phyloP scores from a whole-genome alignment of 805 yeast species.

The Candida pini region DNA sequence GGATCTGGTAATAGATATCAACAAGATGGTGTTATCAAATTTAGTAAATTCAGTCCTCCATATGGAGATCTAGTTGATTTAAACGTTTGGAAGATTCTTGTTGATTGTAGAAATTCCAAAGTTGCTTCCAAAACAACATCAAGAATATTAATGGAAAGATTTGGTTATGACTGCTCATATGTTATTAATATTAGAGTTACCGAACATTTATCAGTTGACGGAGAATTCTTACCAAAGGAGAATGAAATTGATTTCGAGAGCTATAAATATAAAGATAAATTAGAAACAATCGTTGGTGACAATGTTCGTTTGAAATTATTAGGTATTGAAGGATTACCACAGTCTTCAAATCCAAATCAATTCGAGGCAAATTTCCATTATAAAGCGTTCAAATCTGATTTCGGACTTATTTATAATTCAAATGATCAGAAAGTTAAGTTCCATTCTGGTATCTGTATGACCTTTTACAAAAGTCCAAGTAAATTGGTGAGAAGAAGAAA shows the following conservation, averaged over 20 bases:
- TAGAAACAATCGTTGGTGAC: slow-evolving; percentile 34
- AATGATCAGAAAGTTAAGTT: slow-evolving; percentile 28
- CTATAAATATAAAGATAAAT: slow-evolving; percentile 33
- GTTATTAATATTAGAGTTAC: slow-evolving; percentile 47
- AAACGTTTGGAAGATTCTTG: slow-evolving; percentile 32
- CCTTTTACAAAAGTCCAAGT: slow-evolving; percentile 40
- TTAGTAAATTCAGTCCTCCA: slow-evolving; percentile 28
- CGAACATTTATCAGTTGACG: slow-evolving; percentile 37
- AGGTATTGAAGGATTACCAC: slow-evolving; percentile 35
- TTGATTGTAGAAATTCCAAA: slow-evolving; percentile 35
- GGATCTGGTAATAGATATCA: slow-evolving; percentile 61
- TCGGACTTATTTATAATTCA: slow-evolving; percentile 41
- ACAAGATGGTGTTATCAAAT: slow-evolving; percentile 41
- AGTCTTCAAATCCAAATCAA: slow-evolving; percentile 10
- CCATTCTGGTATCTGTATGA: slow-evolving; percentile 48
- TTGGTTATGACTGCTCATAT: slow-evolving; percentile 39
- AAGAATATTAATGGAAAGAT: slow-evolving; percentile 29
- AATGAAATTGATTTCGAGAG: slow-evolving; percentile 40
- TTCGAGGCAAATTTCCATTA: slow-evolving; percentile 33
- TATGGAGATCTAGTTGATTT: slow-evolving; percentile 26
- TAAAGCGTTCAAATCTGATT: slow-evolving; percentile 43
- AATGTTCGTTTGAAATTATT: slow-evolving; percentile 39
- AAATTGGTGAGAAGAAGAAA: slow-evolving; percentile 36
- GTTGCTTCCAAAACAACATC: slow-evolving; percentile 39
- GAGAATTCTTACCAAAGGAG: slow-evolving; percentile 40